phyloP scores from a whole-genome alignment of 1,284 basidiomycete genomes.

The Apiotrichum porosum region DNA sequence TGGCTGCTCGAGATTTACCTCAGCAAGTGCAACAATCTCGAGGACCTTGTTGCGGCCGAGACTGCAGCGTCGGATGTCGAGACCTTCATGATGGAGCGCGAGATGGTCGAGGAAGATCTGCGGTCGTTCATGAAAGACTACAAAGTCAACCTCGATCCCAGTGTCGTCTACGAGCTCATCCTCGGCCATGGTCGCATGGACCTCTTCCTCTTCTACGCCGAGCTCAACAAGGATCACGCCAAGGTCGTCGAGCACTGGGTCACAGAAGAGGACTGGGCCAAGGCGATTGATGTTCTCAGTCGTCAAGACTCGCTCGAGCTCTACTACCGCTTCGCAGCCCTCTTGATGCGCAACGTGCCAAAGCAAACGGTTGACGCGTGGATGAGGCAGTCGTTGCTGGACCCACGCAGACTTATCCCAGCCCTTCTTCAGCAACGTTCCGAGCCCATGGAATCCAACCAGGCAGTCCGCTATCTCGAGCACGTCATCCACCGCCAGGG shows the following conservation, averaged over 20 bases:
- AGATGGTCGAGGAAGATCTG: conserved; percentile 86
- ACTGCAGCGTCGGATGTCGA: conserved; percentile 78
- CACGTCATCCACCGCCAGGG: conserved; percentile 67
- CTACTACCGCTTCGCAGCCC: conserved; percentile 88
- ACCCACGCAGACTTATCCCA: conserved; percentile 81
- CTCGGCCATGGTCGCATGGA: conserved; percentile 88
- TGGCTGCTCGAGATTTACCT: conserved; percentile 98
- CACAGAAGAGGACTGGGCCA: conserved; percentile 82
- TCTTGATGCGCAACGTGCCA: conserved; percentile 79
- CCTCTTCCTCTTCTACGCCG: conserved; percentile 86
- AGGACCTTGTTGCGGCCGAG: conserved; percentile 68
- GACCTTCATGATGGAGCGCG: conserved; percentile 73
- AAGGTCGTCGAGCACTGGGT: conserved; percentile 89
- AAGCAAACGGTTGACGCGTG: conserved; percentile 88
- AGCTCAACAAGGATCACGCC: conserved; percentile 71
- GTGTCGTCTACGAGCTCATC: conserved; percentile 86
- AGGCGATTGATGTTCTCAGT: conserved; percentile 81
- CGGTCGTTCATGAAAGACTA: conserved; percentile 88
- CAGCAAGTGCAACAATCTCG: conserved; percentile 91
- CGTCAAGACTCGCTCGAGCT: conserved; percentile 80
- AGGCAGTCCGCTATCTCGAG: conserved; percentile 82
- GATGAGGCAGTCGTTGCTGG: conserved; percentile 72
- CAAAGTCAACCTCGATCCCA: conserved; percentile 77
- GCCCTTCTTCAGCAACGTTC: conserved; percentile 73
- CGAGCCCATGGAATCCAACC: conserved; percentile 54